Percentiles rank a stretch among this genome's conserved stretches.
phyloP scores from a whole-genome alignment of 805 yeast species.

The Ogataea kodamae region DNA sequence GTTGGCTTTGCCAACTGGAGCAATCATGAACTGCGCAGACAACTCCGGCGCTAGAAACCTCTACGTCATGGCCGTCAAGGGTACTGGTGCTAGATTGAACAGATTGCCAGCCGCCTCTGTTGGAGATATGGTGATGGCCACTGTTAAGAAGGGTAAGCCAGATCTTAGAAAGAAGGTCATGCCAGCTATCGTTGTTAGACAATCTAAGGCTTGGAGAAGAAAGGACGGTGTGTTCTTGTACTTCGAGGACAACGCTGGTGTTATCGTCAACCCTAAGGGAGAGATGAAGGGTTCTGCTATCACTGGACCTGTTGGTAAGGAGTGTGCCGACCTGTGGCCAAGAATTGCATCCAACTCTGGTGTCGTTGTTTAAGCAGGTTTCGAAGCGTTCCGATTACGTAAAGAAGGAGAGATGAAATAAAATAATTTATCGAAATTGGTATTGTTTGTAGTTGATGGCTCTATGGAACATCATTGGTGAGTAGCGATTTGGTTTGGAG shows the following conservation, averaged over 20 bases:
- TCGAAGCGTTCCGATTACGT: constrained; percentile 14
- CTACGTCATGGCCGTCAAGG: constrained; percentile 98
- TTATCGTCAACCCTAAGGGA: constrained; percentile 99
- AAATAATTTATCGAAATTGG: constrained; percentile 10
- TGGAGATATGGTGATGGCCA: constrained; percentile 99
- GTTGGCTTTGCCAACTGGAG: constrained; percentile 99
- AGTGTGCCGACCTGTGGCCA: constrained; percentile 99
- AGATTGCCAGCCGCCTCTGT: constrained; percentile 99
- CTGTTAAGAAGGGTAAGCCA: constrained; percentile 99
- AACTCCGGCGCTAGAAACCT: constrained; percentile 99
- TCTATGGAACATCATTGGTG: constrained; percentile 1
- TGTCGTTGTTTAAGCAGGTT: constrained; percentile 86
- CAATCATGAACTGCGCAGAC: constrained; percentile 99
- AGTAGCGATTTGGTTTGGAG: background rate
- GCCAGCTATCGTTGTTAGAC: constrained; percentile 99
- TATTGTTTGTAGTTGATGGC: constrained; percentile 1
- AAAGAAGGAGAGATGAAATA: constrained; percentile 14
- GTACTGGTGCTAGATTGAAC: constrained; percentile 99
- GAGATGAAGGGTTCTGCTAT: constrained; percentile 99
- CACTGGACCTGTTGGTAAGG: constrained; percentile 99
- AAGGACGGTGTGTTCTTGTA: constrained; percentile 99
- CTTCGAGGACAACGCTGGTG: constrained; percentile 99
- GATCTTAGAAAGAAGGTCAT: constrained; percentile 99
- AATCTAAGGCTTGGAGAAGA: constrained; percentile 99
- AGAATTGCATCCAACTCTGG: constrained; percentile 99